Evolutionary conservation across 768 basidiomycete species (phyloP).

Genomic region (Cystobasidium onofrii): DNA sequence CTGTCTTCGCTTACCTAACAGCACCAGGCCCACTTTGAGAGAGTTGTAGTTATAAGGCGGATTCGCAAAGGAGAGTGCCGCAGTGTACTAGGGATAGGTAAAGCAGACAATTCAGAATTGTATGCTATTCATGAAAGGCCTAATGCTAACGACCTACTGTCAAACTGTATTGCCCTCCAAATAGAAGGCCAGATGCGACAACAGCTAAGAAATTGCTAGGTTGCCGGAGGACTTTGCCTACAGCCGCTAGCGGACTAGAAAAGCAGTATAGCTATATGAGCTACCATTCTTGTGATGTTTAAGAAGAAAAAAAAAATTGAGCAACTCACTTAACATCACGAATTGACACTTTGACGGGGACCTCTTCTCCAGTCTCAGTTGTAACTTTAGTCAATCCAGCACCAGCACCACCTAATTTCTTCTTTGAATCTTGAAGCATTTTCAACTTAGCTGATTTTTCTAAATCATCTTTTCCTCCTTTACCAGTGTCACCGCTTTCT

Average conservation of each 20-base stretch:
- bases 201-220: slow-evolving; percentile 32
- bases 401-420: slow-evolving; percentile 15
- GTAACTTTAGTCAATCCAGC: slow-evolving; percentile 18
- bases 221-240: slow-evolving; percentile 22
- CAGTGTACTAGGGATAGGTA: slow-evolving; percentile 53
- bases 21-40: slow-evolving; percentile 64
- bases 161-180: slow-evolving; percentile 63
- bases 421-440: background rate
- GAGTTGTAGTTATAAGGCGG: slow-evolving; percentile 60
- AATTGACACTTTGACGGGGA: slow-evolving; percentile 36
- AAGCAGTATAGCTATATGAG: too few relatives aligned
- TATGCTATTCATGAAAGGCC: too few relatives aligned
- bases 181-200: slow-evolving; percentile 55
- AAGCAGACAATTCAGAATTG: too few relatives aligned
- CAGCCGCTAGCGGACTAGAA: slow-evolving; percentile 25
- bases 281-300: too few relatives aligned
- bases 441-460: background rate
- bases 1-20: slow-evolving; percentile 53
- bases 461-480: background rate
- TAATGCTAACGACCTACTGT: slow-evolving; percentile 41
- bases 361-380: slow-evolving; percentile 34
- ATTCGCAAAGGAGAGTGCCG: slow-evolving; percentile 59
- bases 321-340: slow-evolving; percentile 50
- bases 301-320: too few relatives aligned
- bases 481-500: slow-evolving; percentile 50